Conservation (phyloP, 2,329 filamentous ascomycete species). For the Malbranchea zuffiana region DNA sequence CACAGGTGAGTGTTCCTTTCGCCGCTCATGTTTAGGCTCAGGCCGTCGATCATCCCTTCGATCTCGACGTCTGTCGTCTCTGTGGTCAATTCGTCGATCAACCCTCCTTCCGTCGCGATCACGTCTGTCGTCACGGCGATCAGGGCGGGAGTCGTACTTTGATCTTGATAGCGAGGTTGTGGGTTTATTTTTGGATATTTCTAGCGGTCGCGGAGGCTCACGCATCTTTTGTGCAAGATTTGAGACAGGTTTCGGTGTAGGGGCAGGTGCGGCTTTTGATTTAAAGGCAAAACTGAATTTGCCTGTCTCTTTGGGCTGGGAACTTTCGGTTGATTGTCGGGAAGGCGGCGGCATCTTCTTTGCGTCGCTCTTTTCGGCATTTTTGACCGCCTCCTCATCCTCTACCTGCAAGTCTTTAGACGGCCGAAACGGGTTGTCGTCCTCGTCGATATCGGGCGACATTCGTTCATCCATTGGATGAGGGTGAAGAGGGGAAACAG, state of each 20-base stretch:
- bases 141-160: conserved; percentile 31
- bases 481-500: conserved; percentile 22
- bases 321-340: conserved; percentile 44
- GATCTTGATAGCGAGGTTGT: conserved; percentile 27
- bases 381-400: conserved; percentile 46
- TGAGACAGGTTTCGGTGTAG: conserved; percentile 41
- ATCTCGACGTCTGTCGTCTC: conserved; percentile 28
- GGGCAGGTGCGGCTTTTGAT: conserved; percentile 52
- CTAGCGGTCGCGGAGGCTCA: conserved; percentile 28
- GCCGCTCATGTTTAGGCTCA: conserved; percentile 31
- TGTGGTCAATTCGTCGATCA: conserved; percentile 32
- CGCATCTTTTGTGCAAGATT: conserved; percentile 41
- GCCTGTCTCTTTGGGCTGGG: conserved; percentile 44
- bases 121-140: conserved; percentile 33
- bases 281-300: conserved; percentile 96
- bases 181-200: conserved; percentile 30
- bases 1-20: conserved; percentile 38
- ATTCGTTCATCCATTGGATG: conserved; percentile 24
- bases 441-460: conserved; percentile 37
- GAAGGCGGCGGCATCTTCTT: conserved; percentile 46
- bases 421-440: conserved; percentile 51
- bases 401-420: conserved; percentile 56
- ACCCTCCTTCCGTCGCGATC: conserved; percentile 30
- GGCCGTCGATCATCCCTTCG: conserved; percentile 14
- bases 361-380: conserved; percentile 26